Conservation (phyloP, 2,329 filamentous ascomycete genomes). For the Aspergillus ibericus region DNA sequence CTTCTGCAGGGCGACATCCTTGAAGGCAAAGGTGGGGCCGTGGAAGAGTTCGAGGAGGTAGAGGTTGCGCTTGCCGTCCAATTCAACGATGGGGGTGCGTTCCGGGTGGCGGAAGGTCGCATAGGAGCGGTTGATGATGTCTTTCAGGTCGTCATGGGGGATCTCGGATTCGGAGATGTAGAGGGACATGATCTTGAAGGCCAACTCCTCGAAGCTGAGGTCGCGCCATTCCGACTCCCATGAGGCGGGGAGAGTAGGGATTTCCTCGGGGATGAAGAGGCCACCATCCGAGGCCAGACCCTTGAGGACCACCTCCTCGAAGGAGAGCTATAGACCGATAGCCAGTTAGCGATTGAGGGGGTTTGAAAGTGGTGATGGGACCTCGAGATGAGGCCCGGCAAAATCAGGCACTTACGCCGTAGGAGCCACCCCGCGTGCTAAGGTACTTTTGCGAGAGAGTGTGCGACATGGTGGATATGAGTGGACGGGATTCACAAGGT, state of each 20-base stretch:
- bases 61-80: conserved; percentile 70
- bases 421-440: conserved; percentile 34
- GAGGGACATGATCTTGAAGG: conserved; percentile 76
- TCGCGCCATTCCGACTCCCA: conserved; percentile 30
- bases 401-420: conserved; percentile 25
- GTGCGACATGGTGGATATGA: conserved; percentile 23
- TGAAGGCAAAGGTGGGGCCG: conserved; percentile 92
- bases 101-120: conserved; percentile 80
- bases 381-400: neutral
- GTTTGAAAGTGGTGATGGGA: neutral
- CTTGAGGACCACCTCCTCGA: conserved; percentile 88
- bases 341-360: conserved; percentile 12
- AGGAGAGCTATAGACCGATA: conserved; percentile 59
- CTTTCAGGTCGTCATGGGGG: conserved; percentile 73
- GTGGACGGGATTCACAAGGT: neutral
- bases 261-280: conserved; percentile 76
- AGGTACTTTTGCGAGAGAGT: conserved; percentile 35
- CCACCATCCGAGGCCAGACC: conserved; percentile 84
- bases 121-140: conserved; percentile 82
- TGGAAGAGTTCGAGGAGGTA: conserved; percentile 94
- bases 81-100: conserved; percentile 74
- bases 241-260: conserved; percentile 23
- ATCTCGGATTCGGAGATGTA: conserved; percentile 87
- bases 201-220: conserved; percentile 26
- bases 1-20: conserved; percentile 56